Percentiles rank a stretch among this genome's conserved stretches.
These are phyloP conservation scores for Colletotrichum lindemuthianum DNA, from an alignment of 2,329 filamentous ascomycete species.

Conservation along the genomic window DNA sequence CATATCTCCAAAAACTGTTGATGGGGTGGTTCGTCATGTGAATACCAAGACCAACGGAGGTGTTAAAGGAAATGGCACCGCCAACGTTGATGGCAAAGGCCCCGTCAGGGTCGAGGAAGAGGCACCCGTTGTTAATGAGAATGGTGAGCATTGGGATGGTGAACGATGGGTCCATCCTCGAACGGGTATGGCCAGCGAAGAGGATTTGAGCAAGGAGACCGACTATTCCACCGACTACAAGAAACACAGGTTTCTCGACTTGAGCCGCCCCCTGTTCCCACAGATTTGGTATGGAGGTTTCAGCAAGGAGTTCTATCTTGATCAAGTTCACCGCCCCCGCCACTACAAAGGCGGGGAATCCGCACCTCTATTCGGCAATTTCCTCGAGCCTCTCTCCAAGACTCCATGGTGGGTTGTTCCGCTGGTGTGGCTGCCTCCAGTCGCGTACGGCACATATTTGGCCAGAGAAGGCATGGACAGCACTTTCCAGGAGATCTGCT, in stretches of 20 bases:
- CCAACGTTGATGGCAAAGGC: constrained; percentile 40
- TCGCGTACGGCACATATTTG: constrained; percentile 76
- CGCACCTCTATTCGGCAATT: constrained; percentile 95
- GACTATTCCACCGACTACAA: constrained; percentile 81
- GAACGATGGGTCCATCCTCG: constrained; percentile 60
- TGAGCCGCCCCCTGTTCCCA: constrained; percentile 83
- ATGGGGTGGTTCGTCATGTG: constrained; percentile 40
- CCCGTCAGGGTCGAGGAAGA: constrained; percentile 50
- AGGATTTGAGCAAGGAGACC: constrained; percentile 88
- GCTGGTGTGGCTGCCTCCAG: constrained; percentile 82
- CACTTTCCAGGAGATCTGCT: constrained; percentile 59
- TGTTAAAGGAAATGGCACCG: constrained; percentile 32
- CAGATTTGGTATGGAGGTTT: constrained; percentile 93
- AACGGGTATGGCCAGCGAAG: constrained; percentile 90
- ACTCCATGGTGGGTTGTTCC: constrained; percentile 96
- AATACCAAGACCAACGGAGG: constrained; percentile 48
- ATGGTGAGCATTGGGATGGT: constrained; percentile 39
- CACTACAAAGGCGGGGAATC: constrained; percentile 95
- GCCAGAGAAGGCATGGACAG: constrained; percentile 70
- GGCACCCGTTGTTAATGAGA: constrained; percentile 40
- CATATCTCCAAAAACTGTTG: constrained; percentile 64
- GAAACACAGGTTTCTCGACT: constrained; percentile 92
- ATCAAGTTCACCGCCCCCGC: constrained; percentile 93
- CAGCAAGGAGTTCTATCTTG: constrained; percentile 93
- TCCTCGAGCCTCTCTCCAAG: constrained; percentile 95